phyloP scores from a whole-genome alignment of 306 rosid species.

The Trifolium subterraneum region DNA sequence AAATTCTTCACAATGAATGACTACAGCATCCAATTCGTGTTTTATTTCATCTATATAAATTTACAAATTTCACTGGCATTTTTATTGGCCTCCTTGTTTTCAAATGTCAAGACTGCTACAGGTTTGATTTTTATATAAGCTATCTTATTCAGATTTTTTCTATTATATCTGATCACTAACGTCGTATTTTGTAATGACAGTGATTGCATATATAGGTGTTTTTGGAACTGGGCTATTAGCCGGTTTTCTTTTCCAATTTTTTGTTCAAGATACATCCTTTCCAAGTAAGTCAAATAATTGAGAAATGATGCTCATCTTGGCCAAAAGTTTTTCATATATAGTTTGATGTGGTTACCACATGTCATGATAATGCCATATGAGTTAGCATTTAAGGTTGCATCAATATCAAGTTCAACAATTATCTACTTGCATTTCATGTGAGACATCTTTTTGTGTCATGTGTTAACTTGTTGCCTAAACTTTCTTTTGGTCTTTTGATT shows the following conservation, averaged over 20 bases:
- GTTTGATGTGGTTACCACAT: neutral
- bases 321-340: neutral
- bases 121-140: constrained; percentile 57
- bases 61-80: constrained; percentile 85
- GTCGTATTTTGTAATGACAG: constrained; percentile 45
- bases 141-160: constrained; percentile 17
- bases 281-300: constrained; percentile 72
- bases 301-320: constrained; percentile 8
- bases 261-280: constrained; percentile 65
- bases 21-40: constrained; percentile 83
- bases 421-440: neutral
- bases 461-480: constrained; percentile 19
- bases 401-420: neutral
- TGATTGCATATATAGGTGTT: constrained; percentile 73
- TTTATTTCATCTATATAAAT: constrained; percentile 81
- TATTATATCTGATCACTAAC: constrained; percentile 37
- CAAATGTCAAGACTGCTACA: constrained; percentile 83
- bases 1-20: constrained; percentile 83
- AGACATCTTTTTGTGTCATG: constrained; percentile 25
- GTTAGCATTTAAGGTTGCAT: neutral
- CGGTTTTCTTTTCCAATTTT: constrained; percentile 78
- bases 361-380: neutral
- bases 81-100: constrained; percentile 68
- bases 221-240: constrained; percentile 88
- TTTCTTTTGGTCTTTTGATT: constrained; percentile 30